Evolutionary conservation across 345 rosid species (phyloP).

Genomic region (Lagerstroemia speciosa): DNA sequence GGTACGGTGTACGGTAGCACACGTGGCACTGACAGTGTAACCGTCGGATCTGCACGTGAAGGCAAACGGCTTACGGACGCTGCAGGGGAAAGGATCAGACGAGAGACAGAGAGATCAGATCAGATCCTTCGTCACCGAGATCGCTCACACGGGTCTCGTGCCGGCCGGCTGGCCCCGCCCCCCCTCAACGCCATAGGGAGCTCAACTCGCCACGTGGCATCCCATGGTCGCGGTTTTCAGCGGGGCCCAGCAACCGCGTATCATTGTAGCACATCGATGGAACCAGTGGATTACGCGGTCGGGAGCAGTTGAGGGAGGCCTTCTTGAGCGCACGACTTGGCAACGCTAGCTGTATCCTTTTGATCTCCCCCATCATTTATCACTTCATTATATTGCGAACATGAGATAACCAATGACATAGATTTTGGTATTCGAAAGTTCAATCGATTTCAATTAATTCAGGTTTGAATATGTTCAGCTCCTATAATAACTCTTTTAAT

Average conservation of each 20-base stretch:
- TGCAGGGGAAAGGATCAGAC: no score
- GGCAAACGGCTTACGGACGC: background rate
- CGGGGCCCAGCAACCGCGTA: background rate
- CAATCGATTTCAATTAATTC: no score
- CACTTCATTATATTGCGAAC: no score
- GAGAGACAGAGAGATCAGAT: background rate
- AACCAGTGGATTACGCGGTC: background rate
- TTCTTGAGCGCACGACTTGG: background rate
- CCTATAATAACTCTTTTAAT: no score
- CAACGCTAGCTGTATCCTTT: background rate
- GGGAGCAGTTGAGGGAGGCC: background rate
- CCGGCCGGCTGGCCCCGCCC: background rate
- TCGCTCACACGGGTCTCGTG: background rate
- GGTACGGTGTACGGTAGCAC: background rate
- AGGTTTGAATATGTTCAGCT: no score
- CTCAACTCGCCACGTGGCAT: background rate
- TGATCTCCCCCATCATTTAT: background rate
- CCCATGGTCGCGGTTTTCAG: background rate
- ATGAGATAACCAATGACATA: no score
- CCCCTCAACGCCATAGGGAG: background rate
- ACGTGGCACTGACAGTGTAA: background rate
- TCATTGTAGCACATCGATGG: background rate
- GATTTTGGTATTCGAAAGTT: no score
- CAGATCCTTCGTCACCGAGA: background rate
- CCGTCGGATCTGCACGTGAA: slow-evolving; percentile 6